Percentiles rank a stretch among this genome's conserved stretches.
These are phyloP conservation scores for Nicotiana rustica DNA, from an alignment of 305 asterid species.

Conservation along the genomic window DNA sequence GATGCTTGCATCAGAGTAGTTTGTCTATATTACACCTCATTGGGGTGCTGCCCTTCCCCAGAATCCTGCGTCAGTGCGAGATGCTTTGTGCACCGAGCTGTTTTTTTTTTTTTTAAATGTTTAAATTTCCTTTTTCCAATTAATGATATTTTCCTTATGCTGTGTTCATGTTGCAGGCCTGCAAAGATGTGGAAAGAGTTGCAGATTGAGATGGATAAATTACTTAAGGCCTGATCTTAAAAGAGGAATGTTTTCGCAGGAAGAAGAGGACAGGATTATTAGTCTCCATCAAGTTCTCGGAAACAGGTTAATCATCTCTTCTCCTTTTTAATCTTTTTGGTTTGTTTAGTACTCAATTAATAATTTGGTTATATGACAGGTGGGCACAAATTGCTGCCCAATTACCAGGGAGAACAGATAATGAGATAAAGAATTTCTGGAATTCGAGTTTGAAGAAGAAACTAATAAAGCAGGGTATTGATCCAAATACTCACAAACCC, in stretches of 20 bases:
- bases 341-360: not conserved
- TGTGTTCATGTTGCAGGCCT: constrained; percentile 51
- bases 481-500: constrained; percentile 82
- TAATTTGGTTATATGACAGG: constrained; percentile 46
- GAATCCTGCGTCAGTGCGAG: too few species aligned
- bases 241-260: constrained; percentile 83
- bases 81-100: too few species aligned
- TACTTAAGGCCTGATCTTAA: constrained; percentile 85
- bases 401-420: constrained; percentile 89
- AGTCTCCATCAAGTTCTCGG: constrained; percentile 77
- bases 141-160: not conserved
- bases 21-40: too few species aligned
- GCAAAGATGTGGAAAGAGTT: constrained; percentile 86
- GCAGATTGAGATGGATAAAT: constrained; percentile 79
- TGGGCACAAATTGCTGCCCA: constrained; percentile 95
- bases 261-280: constrained; percentile 76
- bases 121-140: too few species aligned
- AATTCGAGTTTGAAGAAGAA: constrained; percentile 81
- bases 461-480: constrained; percentile 77
- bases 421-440: constrained; percentile 91
- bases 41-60: too few species aligned
- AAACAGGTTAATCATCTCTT: constrained; percentile 53
- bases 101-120: too few species aligned
- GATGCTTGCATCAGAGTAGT: too few species aligned
- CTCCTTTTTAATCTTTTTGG: not conserved